Evolutionary conservation across 257 asterid genomes (phyloP), one percentile per base, ranked within the genome.

Genomic region (Cynanchum wilfordii): DNA sequence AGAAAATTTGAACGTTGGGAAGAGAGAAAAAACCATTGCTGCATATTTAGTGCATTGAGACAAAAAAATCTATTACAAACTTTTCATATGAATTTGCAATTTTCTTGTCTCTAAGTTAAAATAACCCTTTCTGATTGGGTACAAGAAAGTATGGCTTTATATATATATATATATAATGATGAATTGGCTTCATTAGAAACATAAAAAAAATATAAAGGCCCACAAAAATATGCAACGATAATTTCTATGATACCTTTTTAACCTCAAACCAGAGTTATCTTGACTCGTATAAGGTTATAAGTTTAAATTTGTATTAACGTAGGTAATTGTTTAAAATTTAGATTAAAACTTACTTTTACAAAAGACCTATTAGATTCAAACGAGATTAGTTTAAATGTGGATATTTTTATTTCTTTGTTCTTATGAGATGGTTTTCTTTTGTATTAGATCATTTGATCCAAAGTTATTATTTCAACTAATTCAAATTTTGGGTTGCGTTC

Each of bases 1-100:
- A 5, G 22, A 11, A 30, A 78, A 82, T 82, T 63, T 52, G 84
- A 78, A 85, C 89, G 87, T 85, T 82, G 73, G 44, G 69, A 63
- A 0, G 70, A 30, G 38, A 52, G 19, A 27, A 60, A 66, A 51
- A 69, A 8, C 1, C 10, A 24, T 55, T 66, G 0, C 8, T 57
- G 24, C 44, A 17, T 42, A 42, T 42, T 20, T 33, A 54, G 20
- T 59, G 62, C 71, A 36, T 25, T 42, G 25, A 50, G 71, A 71
- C 71, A 65, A 75, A 63, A 7, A 7, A 42, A 42, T 7, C 10
- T 52, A 36, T 33, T 29, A 49, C 74, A 57, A 74, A 74, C 66
- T 62, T 16, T 62, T 69, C 40, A 56, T 78, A 12, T 47, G 40
- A 67, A 15, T 67, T 44, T 25, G 56, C 54, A 45, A 11, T 15